Conservation (phyloP, 495 filamentous ascomycete species). For the Neurospora intermedia region DNA sequence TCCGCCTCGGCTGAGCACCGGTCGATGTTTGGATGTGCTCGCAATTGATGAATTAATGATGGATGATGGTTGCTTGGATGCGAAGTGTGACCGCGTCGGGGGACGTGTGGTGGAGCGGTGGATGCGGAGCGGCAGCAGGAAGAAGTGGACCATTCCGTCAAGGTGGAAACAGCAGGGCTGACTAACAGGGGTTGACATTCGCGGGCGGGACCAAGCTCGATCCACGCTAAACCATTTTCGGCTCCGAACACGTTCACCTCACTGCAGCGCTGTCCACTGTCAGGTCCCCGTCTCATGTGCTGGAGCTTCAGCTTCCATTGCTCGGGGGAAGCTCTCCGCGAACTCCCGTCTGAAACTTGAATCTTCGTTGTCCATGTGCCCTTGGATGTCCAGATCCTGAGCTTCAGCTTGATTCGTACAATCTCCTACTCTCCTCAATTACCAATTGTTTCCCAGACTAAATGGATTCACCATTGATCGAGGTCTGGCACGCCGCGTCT, state of each 20-base stretch:
- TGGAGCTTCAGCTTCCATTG: neutral
- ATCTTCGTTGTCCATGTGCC: no score
- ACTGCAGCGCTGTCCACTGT: neutral
- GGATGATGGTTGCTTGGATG: neutral
- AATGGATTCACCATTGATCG: conserved; percentile 66
- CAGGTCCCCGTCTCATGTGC: neutral
- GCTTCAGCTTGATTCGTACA: neutral
- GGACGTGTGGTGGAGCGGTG: neutral
- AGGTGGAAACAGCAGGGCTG: conserved; percentile 8
- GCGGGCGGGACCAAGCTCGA: neutral
- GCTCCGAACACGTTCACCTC: conserved; percentile 15
- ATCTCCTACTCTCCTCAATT: neutral
- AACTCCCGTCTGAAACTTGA: neutral
- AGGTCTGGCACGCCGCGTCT: conserved; percentile 82
- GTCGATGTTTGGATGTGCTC: neutral
- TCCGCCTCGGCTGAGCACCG: neutral
- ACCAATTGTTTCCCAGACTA: conserved; percentile 9
- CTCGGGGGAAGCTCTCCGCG: neutral
- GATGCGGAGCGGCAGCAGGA: neutral
- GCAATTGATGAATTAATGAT: neutral
- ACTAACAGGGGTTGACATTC: neutral
- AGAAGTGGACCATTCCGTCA: conserved; percentile 8
- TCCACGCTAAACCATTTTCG: conserved; percentile 10
- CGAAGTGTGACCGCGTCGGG: neutral
- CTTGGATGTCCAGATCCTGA: neutral